These are phyloP conservation scores for Cudoniella acicularis DNA, from an alignment of 495 filamentous ascomycete genomes.

Conservation along the genomic window DNA sequence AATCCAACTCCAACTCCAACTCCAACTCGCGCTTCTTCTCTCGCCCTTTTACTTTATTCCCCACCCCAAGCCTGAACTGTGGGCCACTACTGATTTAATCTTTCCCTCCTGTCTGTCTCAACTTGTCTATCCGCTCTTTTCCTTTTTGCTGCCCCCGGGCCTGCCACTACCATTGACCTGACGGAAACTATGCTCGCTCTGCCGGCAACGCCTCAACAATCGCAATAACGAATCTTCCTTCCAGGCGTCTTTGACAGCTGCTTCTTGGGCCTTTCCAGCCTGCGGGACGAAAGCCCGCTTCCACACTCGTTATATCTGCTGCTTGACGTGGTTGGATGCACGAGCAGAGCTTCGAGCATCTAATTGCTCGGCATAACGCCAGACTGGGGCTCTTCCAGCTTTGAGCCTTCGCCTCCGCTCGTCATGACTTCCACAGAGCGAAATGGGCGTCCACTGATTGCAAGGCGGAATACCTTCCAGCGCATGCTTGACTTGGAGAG, in stretches of 20 bases:
- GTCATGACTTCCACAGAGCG: neutral
- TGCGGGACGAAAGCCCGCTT: neutral
- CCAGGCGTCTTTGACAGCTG: neutral
- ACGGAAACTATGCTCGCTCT: neutral
- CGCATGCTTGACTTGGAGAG: constrained; percentile 50
- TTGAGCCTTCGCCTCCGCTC: neutral
- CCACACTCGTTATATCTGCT: neutral
- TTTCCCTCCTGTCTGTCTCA: neutral
- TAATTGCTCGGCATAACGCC: neutral
- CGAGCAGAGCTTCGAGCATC: neutral
- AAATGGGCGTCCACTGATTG: neutral
- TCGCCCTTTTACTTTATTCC: neutral
- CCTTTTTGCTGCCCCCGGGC: neutral
- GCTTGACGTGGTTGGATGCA: neutral
- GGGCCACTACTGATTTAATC: too few species aligned
- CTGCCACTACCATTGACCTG: neutral
- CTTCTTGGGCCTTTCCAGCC: neutral
- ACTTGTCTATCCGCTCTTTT: neutral
- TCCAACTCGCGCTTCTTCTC: neutral
- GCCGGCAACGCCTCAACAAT: neutral
- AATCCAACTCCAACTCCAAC: too few species aligned
- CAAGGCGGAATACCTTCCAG: constrained; percentile 41
- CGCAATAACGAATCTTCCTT: neutral
- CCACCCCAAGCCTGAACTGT: too few species aligned
- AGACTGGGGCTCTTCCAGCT: neutral